phyloP scores from a whole-genome alignment of 257 asterid genomes.

The Petunia secreta region DNA sequence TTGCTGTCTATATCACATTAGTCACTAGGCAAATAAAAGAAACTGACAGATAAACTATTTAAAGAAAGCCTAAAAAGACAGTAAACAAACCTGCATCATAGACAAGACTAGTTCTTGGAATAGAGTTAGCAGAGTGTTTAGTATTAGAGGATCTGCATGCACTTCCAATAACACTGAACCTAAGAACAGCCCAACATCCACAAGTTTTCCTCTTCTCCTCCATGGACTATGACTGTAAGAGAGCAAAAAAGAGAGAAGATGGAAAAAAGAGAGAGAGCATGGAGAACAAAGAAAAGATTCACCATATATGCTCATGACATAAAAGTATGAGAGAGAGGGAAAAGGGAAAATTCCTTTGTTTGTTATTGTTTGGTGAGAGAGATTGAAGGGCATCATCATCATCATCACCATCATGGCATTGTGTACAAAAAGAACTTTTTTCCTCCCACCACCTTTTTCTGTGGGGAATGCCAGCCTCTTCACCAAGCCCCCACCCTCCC shows the following conservation, averaged over 20 bases:
- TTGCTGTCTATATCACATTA: neutral
- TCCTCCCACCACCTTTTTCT: slow-evolving; percentile 47
- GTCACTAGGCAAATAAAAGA: neutral
- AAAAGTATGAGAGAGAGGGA: slow-evolving; percentile 18
- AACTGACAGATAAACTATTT: neutral
- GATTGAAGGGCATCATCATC: slow-evolving; percentile 55
- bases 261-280: slow-evolving; percentile 29
- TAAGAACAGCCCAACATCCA: slow-evolving; percentile 84
- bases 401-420: slow-evolving; percentile 68
- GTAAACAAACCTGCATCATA: slow-evolving; percentile 72
- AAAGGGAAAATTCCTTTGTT: slow-evolving; percentile 13
- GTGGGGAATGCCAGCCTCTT: slow-evolving; percentile 47
- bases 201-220: slow-evolving; percentile 57
- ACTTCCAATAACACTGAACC: slow-evolving; percentile 52
- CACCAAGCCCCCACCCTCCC: slow-evolving; percentile 24
- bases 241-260: slow-evolving; percentile 28
- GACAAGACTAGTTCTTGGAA: slow-evolving; percentile 85
- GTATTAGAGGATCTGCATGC: slow-evolving; percentile 59
- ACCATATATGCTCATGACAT: slow-evolving; percentile 39
- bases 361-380: slow-evolving; percentile 45
- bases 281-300: slow-evolving; percentile 35
- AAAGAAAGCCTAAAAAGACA: neutral
- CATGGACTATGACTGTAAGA: slow-evolving; percentile 42
- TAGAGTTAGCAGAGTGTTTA: slow-evolving; percentile 51
- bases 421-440: slow-evolving; percentile 82